A percentile compares a stretch with the other conserved stretches of the same genome.
phyloP scores from a whole-genome alignment of 2,329 filamentous ascomycete species.

The Chrysosphaeria jannelii region DNA sequence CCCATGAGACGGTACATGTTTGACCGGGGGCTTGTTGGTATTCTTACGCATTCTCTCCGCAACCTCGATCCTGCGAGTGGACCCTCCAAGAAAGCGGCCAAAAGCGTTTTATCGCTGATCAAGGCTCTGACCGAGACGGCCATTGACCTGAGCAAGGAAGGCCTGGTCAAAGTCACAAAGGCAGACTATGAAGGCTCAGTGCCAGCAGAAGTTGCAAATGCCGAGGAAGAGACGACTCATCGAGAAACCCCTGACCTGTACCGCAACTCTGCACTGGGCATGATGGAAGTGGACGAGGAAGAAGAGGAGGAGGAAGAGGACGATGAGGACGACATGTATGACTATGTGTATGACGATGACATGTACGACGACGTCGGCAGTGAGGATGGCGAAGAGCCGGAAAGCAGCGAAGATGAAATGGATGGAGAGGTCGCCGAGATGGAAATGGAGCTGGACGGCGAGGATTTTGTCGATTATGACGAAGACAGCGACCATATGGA shows the following conservation, averaged over 20 bases:
- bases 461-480: conserved; percentile 30
- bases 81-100: conserved; percentile 74
- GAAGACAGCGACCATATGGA: conserved; percentile 27
- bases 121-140: conserved; percentile 69
- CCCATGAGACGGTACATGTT: conserved; percentile 94
- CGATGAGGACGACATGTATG: conserved; percentile 78
- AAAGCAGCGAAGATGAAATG: conserved; percentile 65
- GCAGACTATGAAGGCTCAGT: too few relatives aligned
- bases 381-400: conserved; percentile 53
- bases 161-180: conserved; percentile 31
- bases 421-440: conserved; percentile 34
- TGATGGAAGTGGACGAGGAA: conserved; percentile 62
- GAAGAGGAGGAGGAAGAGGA: conserved; percentile 44
- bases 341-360: conserved; percentile 69
- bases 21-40: conserved; percentile 80
- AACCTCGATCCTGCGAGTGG: conserved; percentile 92
- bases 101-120: conserved; percentile 78
- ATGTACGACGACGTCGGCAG: conserved; percentile 66
- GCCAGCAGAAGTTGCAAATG: too few relatives aligned
- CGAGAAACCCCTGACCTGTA: conserved; percentile 88
- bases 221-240: too few relatives aligned
- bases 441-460: conserved; percentile 52
- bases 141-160: conserved; percentile 54
- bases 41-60: conserved; percentile 70
- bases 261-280: conserved; percentile 80